Base-by-base conservation (phyloP, 2,329 filamentous ascomycete species). In the Alternaria atra region DNA sequence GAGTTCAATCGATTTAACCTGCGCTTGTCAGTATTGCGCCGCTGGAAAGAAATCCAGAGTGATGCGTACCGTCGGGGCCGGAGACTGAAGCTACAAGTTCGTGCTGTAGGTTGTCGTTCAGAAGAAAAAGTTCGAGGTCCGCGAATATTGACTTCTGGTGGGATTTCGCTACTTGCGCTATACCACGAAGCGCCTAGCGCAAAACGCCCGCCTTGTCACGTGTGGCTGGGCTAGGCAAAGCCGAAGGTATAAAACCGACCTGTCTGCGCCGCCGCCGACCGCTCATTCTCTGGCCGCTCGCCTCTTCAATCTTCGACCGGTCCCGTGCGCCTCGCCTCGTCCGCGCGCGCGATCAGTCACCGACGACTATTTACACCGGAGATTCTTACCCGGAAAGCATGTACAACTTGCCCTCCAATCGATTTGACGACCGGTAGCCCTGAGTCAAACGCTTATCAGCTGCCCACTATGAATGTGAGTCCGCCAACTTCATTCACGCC, bases 1-100 rank as follows among this genome's bases (percentile, higher is more conserved):
- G 91, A 94, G 91, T 91, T 86, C 94, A 98, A 98, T 98, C 94
- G 89, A 91, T 97, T 98, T 78, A 78, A 77, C 76, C 76, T 77
- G 66, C 29, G 17, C 17, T 30, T 61, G 63, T 79, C 60, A 77
- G 71, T 66, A 63, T 46, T 29, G 35, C 39, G 43, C 50, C 17
- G 56, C 50, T 32, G 20, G 5, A 40, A 43, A 12, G 2, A 25
- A 34, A 3, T 15, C 6, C 29, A 32, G 37, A 42, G 35, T 25
- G 20, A 17, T 59, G 63, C 64, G 52, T 58, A 97, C 94, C 94
- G 93, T 82, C 91, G 90, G 53, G 53, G 53, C 91, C 94, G 94
- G 94, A 97, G 94, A 98, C 94, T 97, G 94, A 96, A 88, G 90
- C 93, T 93, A 95, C 92, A 87, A 92, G 93, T 97, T 90, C 91